These are phyloP conservation scores for Nymphaea thermarum DNA, from an alignment of 164 flowering plant genomes.

Conservation along the genomic window DNA sequence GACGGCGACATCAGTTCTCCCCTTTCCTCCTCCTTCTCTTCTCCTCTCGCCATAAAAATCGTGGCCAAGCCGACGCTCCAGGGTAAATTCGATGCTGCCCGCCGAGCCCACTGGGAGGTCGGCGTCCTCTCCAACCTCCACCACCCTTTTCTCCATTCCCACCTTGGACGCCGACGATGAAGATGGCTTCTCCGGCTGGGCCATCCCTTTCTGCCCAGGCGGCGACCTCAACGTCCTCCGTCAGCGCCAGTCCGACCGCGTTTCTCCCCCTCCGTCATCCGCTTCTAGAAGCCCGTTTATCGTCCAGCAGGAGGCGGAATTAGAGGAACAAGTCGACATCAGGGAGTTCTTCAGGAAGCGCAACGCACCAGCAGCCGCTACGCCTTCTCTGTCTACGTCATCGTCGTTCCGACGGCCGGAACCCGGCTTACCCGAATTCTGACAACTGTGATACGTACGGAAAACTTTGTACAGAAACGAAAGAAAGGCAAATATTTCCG, in stretches of 20 bases:
- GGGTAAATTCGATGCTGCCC: conserved; percentile 39
- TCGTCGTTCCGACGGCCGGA: conserved; percentile 14
- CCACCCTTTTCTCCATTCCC: conserved; percentile 68
- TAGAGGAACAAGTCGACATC: conserved; percentile 8
- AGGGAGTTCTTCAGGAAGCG: conserved; percentile 38
- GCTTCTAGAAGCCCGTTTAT: conserved; percentile 79
- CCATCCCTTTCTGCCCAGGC: conserved; percentile 80
- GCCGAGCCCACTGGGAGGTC: conserved; percentile 80
- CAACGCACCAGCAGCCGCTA: conserved; percentile 25
- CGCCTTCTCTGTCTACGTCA: conserved; percentile 12
- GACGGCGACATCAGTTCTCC: too few species aligned
- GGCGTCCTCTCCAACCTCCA: conserved; percentile 42
- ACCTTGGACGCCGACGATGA: conserved; percentile 31
- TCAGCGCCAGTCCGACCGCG: conserved; percentile 44
- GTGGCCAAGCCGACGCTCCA: conserved; percentile 43
- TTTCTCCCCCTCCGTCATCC: conserved; percentile 45
- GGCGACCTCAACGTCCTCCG: conserved; percentile 90
- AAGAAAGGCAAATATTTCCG: too few species aligned
- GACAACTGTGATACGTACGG: conserved; percentile 2
- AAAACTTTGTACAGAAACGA: too few species aligned
- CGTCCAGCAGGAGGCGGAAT: conserved; percentile 10
- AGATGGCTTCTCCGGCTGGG: conserved; percentile 48
- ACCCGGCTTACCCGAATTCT: conserved; percentile 47
- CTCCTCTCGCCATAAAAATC: conserved; percentile 69
- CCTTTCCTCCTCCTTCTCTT: conserved; percentile 19